A percentile compares a stretch with the other conserved stretches of the same genome.
These are phyloP conservation scores for Sarocladium strictum DNA, from an alignment of 2,329 filamentous ascomycete species.

Conservation along the genomic window DNA sequence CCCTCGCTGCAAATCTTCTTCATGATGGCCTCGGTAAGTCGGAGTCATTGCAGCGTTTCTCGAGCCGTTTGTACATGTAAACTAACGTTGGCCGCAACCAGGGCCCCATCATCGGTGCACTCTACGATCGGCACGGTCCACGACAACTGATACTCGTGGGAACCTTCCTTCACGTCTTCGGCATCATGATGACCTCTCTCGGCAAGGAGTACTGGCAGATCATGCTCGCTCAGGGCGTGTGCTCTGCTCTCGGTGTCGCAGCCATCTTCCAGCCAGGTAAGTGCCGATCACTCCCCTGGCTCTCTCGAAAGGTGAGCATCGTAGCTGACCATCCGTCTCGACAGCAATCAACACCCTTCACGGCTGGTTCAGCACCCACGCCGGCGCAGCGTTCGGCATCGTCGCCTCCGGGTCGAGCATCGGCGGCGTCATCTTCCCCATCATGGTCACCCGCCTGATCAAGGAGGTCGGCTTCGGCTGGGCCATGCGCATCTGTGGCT, in stretches of 20 bases:
- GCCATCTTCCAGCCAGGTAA: slow-evolving; percentile 25
- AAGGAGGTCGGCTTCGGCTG: slow-evolving; percentile 28
- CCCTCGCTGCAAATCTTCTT: slow-evolving; percentile 49
- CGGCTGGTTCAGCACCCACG: slow-evolving; percentile 33
- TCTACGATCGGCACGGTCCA: slow-evolving; percentile 60
- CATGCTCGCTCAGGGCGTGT: slow-evolving; percentile 32
- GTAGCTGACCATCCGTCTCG: neutral
- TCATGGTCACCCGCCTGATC: slow-evolving; percentile 18
- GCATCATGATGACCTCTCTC: slow-evolving; percentile 57
- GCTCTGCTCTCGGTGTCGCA: slow-evolving; percentile 28
- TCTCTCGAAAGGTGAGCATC: neutral
- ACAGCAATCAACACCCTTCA: slow-evolving; percentile 23
- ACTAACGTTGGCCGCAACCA: too few relatives aligned
- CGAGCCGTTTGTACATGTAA: too few relatives aligned
- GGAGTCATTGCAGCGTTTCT: neutral
- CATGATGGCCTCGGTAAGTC: slow-evolving; percentile 40
- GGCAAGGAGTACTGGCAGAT: slow-evolving; percentile 34
- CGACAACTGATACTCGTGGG: slow-evolving; percentile 46
- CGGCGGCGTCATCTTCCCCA: slow-evolving; percentile 43
- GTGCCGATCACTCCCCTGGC: neutral
- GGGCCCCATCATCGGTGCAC: slow-evolving; percentile 55
- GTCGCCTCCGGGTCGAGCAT: slow-evolving; percentile 50
- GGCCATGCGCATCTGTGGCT: slow-evolving; percentile 53
- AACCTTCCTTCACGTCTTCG: slow-evolving; percentile 51
- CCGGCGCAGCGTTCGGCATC: slow-evolving; percentile 51